phyloP scores from a whole-genome alignment of 2,329 filamentous ascomycete species.

The Talaromyces marneffei region DNA sequence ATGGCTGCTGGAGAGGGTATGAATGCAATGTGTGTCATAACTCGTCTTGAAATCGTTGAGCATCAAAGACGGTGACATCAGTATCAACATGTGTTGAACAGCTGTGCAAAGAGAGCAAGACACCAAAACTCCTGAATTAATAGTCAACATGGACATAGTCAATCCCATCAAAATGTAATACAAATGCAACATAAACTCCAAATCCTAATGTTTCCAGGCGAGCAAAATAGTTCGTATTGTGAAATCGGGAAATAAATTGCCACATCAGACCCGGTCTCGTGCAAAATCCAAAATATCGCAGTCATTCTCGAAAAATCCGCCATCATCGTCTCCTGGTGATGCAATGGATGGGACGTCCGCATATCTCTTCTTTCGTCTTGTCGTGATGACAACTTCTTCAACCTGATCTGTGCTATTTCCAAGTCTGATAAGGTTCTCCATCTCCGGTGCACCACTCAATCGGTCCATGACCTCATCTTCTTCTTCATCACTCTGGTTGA shows the following conservation, averaged over 20 bases:
- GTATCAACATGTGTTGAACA: constrained; percentile 9
- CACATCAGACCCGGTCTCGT: constrained; percentile 45
- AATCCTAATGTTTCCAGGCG: not conserved
- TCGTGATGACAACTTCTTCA: constrained; percentile 78
- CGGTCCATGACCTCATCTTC: constrained; percentile 25
- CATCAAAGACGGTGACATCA: not conserved
- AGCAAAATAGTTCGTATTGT: not conserved
- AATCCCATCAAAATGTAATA: not conserved
- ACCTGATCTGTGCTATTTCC: constrained; percentile 52
- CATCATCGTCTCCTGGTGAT: constrained; percentile 49
- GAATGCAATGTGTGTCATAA: constrained; percentile 1
- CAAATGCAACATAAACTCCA: constrained; percentile 7
- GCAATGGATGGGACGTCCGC: constrained; percentile 19
- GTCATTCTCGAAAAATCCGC: constrained; percentile 85
- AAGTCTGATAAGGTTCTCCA: constrained; percentile 48
- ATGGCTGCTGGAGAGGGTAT: not conserved
- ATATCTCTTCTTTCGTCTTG: constrained; percentile 59
- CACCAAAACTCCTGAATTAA: not conserved
- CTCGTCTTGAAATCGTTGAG: not conserved
- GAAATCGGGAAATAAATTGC: not conserved
- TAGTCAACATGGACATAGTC: not conserved
- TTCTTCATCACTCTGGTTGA: constrained; percentile 36
- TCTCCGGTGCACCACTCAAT: constrained; percentile 32
- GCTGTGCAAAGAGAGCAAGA: not conserved
- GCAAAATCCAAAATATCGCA: constrained; percentile 89